A percentile compares a stretch with the other conserved stretches of the same genome.
Evolutionary conservation across 1,284 basidiomycete species (phyloP).

Genomic region (Microstroma glucosiphilum): DNA sequence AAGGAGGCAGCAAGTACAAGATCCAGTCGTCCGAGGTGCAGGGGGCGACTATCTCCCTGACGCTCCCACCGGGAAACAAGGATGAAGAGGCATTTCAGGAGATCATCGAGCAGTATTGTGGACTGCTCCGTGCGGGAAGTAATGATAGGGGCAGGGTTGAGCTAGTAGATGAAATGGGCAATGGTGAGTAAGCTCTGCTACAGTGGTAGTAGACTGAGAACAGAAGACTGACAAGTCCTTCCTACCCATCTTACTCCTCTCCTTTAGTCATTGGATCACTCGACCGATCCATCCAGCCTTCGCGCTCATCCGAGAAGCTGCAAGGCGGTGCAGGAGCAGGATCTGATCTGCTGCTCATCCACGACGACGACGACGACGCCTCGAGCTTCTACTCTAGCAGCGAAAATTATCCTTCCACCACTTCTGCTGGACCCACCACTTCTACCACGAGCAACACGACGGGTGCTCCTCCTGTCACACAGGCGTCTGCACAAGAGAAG

Average conservation of each 20-base stretch:
- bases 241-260: no score
- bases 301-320: not conserved
- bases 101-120: slow-evolving; percentile 30
- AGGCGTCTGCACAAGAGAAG: not conserved
- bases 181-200: slow-evolving; percentile 12
- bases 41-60: slow-evolving; percentile 23
- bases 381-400: not conserved
- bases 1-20: slow-evolving; percentile 15
- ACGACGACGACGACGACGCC: slow-evolving; percentile 1
- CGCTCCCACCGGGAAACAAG: slow-evolving; percentile 20
- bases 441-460: not conserved
- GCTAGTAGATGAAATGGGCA: slow-evolving; percentile 33
- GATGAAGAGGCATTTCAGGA: slow-evolving; percentile 22
- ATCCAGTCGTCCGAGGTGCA: slow-evolving; percentile 25
- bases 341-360: not conserved
- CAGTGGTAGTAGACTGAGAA: no score
- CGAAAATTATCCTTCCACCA: not conserved
- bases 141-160: slow-evolving; percentile 24
- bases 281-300: not conserved
- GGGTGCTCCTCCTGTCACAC: not conserved
- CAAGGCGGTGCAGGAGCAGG: not conserved
- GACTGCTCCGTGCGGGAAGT: slow-evolving; percentile 21
- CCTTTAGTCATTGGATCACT: not conserved
- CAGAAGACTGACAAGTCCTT: no score
- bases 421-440: not conserved